Conservation (phyloP, 176 grass and related monocot genomes). For the Zea mays region Zm-B73-REFERENCE-NAM-5.0 NC_050102.1:170628001-170628500, state of each 20-base stretch:
- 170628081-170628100: no score
- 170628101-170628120: no score
- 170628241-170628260: background rate
- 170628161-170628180: background rate
- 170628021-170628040: no score
- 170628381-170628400: background rate
- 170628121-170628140: no score
- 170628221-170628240: constrained; percentile 15
- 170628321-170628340: constrained; percentile 48
- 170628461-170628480: background rate
- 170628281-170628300: constrained; percentile 3
- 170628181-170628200: background rate
- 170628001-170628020: no score
- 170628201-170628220: constrained; percentile 10
- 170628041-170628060: no score
- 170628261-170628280: background rate
- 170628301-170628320: constrained; percentile 6
- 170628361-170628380: constrained; percentile 43
- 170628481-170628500: background rate
- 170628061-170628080: no score
- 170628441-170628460: constrained; percentile 14
- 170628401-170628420: constrained; percentile 6
- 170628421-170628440: background rate
- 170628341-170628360: constrained; percentile 20
- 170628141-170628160: background rate